phyloP scores from a whole-genome alignment of 1,284 basidiomycete genomes.

The Bondarzewia mesenterica region DNA sequence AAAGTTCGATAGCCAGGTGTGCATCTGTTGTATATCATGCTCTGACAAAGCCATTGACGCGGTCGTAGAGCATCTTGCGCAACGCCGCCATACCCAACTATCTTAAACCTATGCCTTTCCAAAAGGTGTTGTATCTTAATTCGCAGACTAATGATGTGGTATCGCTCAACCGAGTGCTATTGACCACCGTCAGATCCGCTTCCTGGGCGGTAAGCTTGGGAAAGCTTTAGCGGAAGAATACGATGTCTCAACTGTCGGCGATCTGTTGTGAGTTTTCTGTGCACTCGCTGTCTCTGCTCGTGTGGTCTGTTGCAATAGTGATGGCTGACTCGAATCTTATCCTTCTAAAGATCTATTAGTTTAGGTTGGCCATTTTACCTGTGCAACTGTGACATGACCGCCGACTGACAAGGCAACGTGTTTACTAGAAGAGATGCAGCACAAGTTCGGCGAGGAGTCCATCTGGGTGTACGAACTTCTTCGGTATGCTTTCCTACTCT shows the following conservation, averaged over 20 bases:
- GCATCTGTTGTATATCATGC: constrained; percentile 12
- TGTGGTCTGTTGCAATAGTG: not conserved
- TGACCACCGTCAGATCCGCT: constrained; percentile 71
- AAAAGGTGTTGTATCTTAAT: constrained; percentile 52
- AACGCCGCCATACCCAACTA: constrained; percentile 80
- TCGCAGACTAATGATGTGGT: too few relatives aligned
- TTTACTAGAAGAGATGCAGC: constrained; percentile 69
- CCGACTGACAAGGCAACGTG: constrained; percentile 2
- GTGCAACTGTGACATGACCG: not conserved
- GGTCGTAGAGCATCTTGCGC: constrained; percentile 67
- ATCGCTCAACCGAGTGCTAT: too few relatives aligned
- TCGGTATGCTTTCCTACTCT: constrained; percentile 35
- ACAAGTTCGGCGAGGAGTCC: constrained; percentile 75
- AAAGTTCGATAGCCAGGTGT: constrained; percentile 80
- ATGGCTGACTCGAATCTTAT: not conserved
- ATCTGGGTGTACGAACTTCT: constrained; percentile 89
- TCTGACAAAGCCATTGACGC: not conserved
- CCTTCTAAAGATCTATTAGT: constrained; percentile 30
- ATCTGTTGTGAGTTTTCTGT: constrained; percentile 58
- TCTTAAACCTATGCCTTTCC: constrained; percentile 75
- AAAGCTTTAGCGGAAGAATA: constrained; percentile 82
- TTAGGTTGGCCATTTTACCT: constrained; percentile 30
- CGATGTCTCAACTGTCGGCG: constrained; percentile 82
- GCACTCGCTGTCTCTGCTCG: not conserved
- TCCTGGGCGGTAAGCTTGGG: constrained; percentile 93